Evolutionary conservation across 176 grass and related monocot genomes (phyloP).

Genomic region (Oryza glaberrima): DNA sequence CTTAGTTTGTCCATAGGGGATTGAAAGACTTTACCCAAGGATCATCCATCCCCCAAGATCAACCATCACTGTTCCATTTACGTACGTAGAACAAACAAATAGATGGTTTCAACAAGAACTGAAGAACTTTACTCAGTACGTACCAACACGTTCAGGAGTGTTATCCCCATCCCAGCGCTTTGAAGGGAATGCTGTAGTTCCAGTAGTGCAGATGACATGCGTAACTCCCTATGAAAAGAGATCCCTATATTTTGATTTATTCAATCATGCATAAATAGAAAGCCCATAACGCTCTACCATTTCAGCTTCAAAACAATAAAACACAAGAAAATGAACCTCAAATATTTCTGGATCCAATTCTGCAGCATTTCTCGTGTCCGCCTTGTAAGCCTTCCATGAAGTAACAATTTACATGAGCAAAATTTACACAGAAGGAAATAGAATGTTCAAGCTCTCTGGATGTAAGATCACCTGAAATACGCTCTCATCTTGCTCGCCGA

Average conservation of each 20-base stretch:
- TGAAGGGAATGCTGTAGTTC: constrained; percentile 98
- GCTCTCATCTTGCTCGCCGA: constrained; percentile 78
- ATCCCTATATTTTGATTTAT: constrained; percentile 79
- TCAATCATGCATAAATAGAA: constrained; percentile 54
- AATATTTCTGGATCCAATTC: constrained; percentile 78
- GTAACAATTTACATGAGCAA: constrained; percentile 13
- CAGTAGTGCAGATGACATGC: constrained; percentile 91
- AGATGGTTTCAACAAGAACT: neutral
- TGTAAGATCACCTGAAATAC: constrained; percentile 56
- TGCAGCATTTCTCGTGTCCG: constrained; percentile 69
- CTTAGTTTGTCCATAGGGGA: neutral
- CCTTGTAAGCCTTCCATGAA: constrained; percentile 65
- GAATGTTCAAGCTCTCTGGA: constrained; percentile 22
- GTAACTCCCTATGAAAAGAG: constrained; percentile 97
- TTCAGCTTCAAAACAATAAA: constrained; percentile 23
- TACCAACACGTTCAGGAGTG: constrained; percentile 91
- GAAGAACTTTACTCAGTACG: constrained; percentile 30
- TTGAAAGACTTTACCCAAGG: neutral
- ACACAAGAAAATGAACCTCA: constrained; percentile 57
- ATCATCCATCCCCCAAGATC: neutral
- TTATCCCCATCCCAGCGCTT: constrained; percentile 97
- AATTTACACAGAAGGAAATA: neutral
- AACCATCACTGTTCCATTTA: neutral
- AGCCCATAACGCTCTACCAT: neutral
- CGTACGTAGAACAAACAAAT: neutral